These are phyloP conservation scores for Pyrus pyrifolia DNA, from an alignment of 306 rosid genomes.

Conservation along the genomic window DNA sequence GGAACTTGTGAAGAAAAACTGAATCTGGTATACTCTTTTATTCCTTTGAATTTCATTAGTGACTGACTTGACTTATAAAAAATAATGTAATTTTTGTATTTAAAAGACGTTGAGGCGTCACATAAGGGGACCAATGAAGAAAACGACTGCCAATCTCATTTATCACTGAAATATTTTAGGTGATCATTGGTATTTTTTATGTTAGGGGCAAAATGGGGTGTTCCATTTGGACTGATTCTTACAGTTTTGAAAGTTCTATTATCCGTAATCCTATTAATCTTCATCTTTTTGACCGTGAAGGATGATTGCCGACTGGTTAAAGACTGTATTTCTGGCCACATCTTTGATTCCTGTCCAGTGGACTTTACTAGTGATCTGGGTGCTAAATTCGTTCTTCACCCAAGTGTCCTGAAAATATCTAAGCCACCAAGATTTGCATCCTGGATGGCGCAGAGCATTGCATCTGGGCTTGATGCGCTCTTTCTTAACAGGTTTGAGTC, in stretches of 20 bases:
- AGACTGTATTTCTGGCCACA: conserved; percentile 74
- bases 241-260: not conserved
- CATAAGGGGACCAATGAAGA: not conserved
- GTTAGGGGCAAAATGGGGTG: not conserved
- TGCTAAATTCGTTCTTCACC: conserved; percentile 73
- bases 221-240: not conserved
- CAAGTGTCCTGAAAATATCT: conserved; percentile 63
- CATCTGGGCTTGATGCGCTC: conserved; percentile 86
- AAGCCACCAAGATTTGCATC: conserved; percentile 73
- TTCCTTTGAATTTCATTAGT: conserved; percentile 11
- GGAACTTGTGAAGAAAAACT: conserved; percentile 47
- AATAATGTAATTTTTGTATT: not conserved
- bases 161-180: not conserved
- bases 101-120: not conserved
- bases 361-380: conserved; percentile 96
- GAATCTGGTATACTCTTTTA: conserved; percentile 50
- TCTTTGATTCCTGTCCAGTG: conserved; percentile 94
- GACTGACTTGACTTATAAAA: not conserved
- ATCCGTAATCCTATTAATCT: not conserved
- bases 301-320: conserved; percentile 68
- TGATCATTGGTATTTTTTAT: not conserved
- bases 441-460: conserved; percentile 67
- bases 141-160: not conserved
- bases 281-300: conserved; percentile 33
- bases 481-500: conserved; percentile 84